A percentile compares a stretch with the other conserved stretches of the same genome.
Conservation (phyloP, 2,329 filamentous ascomycete species). For the Fusarium palustre region DNA sequence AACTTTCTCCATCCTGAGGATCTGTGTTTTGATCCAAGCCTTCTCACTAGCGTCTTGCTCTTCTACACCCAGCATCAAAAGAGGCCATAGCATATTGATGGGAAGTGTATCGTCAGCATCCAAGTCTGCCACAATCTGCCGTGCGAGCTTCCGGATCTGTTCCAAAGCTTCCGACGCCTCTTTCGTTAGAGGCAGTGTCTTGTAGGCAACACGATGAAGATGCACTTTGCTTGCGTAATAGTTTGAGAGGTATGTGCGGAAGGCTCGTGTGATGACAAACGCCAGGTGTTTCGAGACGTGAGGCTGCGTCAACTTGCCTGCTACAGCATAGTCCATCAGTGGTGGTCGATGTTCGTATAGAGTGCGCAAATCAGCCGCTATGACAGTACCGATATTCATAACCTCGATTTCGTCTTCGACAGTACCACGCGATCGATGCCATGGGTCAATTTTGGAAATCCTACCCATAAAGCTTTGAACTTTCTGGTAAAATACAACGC, state of each 20-base stretch:
- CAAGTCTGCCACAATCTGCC: conserved; percentile 56
- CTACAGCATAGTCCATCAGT: conserved; percentile 67
- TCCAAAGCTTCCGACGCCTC: conserved; percentile 60
- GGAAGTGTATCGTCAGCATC: conserved; percentile 60
- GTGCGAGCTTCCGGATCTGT: conserved; percentile 62
- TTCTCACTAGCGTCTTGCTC: conserved; percentile 62
- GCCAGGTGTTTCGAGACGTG: conserved; percentile 63
- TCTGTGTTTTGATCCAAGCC: conserved; percentile 63
- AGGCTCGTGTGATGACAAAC: conserved; percentile 63
- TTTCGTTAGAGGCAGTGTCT: conserved; percentile 63
- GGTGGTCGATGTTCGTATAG: conserved; percentile 64
- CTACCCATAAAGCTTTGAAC: conserved; percentile 68
- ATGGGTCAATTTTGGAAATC: conserved; percentile 67
- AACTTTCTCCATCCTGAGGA: conserved; percentile 61
- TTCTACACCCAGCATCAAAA: conserved; percentile 67
- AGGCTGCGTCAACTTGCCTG: conserved; percentile 61
- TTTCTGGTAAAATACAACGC: conserved; percentile 68
- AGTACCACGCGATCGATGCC: conserved; percentile 66
- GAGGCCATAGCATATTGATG: conserved; percentile 68
- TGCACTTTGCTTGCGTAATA: conserved; percentile 68
- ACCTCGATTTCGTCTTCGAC: conserved; percentile 70
- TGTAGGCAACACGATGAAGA: conserved; percentile 68
- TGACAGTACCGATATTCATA: conserved; percentile 64
- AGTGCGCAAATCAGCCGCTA: conserved; percentile 62
- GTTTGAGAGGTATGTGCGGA: conserved; percentile 67